These are phyloP conservation scores for Eutrema salsugineum DNA, from an alignment of 441 rosid genomes.

Conservation along the genomic window DNA sequence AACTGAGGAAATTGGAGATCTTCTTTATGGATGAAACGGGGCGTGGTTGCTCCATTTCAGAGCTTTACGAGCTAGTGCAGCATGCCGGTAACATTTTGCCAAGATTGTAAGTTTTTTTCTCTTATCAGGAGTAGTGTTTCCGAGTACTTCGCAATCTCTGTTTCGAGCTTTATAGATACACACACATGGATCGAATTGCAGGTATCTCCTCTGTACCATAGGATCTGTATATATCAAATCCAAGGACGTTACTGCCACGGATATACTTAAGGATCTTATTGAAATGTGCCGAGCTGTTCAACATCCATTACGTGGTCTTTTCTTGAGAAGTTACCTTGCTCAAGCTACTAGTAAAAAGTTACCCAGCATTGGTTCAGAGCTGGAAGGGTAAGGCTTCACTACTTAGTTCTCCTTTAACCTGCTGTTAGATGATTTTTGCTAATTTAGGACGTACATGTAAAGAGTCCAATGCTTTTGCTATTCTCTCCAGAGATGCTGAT, in stretches of 20 bases:
- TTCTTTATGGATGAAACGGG: slow-evolving; percentile 88
- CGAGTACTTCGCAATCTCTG: not conserved
- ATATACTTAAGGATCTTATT: slow-evolving; percentile 76
- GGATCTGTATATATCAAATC: slow-evolving; percentile 81
- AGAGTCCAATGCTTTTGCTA: slow-evolving; percentile 15
- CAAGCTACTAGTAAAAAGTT: slow-evolving; percentile 72
- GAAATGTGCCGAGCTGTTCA: slow-evolving; percentile 88
- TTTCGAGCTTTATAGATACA: not conserved
- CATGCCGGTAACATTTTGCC: slow-evolving; percentile 99
- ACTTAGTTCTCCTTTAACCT: not conserved
- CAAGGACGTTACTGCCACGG: slow-evolving; percentile 68
- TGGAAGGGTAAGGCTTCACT: slow-evolving; percentile 49
- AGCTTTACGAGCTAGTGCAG: slow-evolving; percentile 94
- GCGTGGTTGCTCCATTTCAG: slow-evolving; percentile 91
- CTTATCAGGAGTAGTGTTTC: not conserved
- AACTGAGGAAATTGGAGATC: slow-evolving; percentile 83
- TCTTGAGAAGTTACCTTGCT: slow-evolving; percentile 76
- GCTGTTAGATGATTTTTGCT: not conserved
- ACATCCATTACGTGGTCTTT: slow-evolving; percentile 79
- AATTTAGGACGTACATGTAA: not conserved
- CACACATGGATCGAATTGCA: slow-evolving; percentile 13
- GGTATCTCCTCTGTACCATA: slow-evolving; percentile 77
- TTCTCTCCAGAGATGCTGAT: slow-evolving; percentile 57
- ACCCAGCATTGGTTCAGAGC: slow-evolving; percentile 64
- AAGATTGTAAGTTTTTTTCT: slow-evolving; percentile 63